Percentiles rank a stretch among this genome's conserved stretches.
These are phyloP conservation scores for Hortaea werneckii DNA, from an alignment of 2,329 filamentous ascomycete species.

Conservation along the genomic window DNA sequence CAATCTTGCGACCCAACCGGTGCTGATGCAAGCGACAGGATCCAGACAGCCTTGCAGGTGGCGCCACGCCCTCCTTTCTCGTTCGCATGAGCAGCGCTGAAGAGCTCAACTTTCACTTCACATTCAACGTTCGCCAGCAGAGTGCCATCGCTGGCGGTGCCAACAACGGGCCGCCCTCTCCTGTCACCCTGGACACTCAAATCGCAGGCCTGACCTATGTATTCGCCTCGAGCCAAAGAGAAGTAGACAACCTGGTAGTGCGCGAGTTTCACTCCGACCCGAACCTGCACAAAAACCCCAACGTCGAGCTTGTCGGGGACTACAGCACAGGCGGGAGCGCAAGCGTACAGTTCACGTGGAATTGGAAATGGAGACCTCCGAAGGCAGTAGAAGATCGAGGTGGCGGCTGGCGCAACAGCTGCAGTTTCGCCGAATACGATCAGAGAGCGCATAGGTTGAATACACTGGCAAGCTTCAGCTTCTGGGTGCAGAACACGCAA, in stretches of 20 bases:
- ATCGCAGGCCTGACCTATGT: slow-evolving; percentile 88
- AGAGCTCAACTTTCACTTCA: slow-evolving; percentile 86
- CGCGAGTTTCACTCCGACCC: slow-evolving; percentile 94
- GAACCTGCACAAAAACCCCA: slow-evolving; percentile 93
- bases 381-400: slow-evolving; percentile 70
- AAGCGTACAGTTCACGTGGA: slow-evolving; percentile 85
- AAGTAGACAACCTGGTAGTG: slow-evolving; percentile 88
- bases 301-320: slow-evolving; percentile 90
- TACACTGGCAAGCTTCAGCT: slow-evolving; percentile 84
- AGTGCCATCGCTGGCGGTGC: slow-evolving; percentile 26
- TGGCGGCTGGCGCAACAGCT: slow-evolving; percentile 90
- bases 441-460: slow-evolving; percentile 80
- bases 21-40: slow-evolving; percentile 47
- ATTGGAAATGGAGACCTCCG: slow-evolving; percentile 93
- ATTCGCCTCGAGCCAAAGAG: slow-evolving; percentile 72
- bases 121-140: slow-evolving; percentile 60
- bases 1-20: not conserved
- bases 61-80: slow-evolving; percentile 58
- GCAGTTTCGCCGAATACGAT: slow-evolving; percentile 97
- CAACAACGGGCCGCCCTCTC: slow-evolving; percentile 19
- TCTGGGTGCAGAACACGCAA: slow-evolving; percentile 68
- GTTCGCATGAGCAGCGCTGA: slow-evolving; percentile 83
- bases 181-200: slow-evolving; percentile 54
- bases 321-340: slow-evolving; percentile 73
- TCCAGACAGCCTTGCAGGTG: slow-evolving; percentile 46